These are phyloP conservation scores for Protomyces lactucae-debilis DNA, from an alignment of 1,139 yeast genomes.

Conservation along the genomic window DNA sequence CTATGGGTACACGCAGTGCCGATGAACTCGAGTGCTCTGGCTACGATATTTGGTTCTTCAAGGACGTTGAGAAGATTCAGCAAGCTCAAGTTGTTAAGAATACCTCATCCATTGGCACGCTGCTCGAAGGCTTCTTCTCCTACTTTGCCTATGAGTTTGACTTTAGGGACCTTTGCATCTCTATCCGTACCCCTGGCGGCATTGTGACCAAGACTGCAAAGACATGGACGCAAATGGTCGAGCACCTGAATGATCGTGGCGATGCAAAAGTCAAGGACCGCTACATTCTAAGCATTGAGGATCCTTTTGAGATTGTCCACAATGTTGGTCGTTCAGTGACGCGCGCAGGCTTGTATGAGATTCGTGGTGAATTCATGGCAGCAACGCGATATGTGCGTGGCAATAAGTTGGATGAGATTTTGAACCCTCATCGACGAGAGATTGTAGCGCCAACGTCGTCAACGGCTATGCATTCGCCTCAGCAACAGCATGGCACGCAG, in stretches of 20 bases:
- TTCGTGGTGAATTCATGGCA: slow-evolving; percentile 30
- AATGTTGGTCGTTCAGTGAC: slow-evolving; percentile 31
- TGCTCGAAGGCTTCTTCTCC: slow-evolving; percentile 28
- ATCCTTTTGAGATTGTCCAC: slow-evolving; percentile 31
- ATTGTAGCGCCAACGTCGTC: neutral
- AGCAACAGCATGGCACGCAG: neutral
- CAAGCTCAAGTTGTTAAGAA: slow-evolving; percentile 6
- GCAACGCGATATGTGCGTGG: slow-evolving; percentile 27
- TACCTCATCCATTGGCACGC: slow-evolving; percentile 25
- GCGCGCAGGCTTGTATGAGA: slow-evolving; percentile 22
- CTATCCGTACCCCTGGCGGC: slow-evolving; percentile 28
- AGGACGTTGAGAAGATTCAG: slow-evolving; percentile 14
- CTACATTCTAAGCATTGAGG: slow-evolving; percentile 20
- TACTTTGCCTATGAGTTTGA: slow-evolving; percentile 29
- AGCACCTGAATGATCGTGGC: slow-evolving; percentile 22
- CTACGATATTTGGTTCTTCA: slow-evolving; percentile 28
- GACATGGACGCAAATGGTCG: slow-evolving; percentile 28
- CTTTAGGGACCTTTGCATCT: slow-evolving; percentile 26
- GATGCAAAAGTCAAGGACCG: slow-evolving; percentile 18
- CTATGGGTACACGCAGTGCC: slow-evolving; percentile 3
- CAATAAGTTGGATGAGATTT: slow-evolving; percentile 17
- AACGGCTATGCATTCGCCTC: neutral
- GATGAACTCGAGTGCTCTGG: slow-evolving; percentile 24
- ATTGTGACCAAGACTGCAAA: slow-evolving; percentile 28
- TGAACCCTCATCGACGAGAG: slow-evolving; percentile 5